Conservation (phyloP, 2,329 filamentous ascomycete genomes). For the Hyphodiscus sp. region DNA sequence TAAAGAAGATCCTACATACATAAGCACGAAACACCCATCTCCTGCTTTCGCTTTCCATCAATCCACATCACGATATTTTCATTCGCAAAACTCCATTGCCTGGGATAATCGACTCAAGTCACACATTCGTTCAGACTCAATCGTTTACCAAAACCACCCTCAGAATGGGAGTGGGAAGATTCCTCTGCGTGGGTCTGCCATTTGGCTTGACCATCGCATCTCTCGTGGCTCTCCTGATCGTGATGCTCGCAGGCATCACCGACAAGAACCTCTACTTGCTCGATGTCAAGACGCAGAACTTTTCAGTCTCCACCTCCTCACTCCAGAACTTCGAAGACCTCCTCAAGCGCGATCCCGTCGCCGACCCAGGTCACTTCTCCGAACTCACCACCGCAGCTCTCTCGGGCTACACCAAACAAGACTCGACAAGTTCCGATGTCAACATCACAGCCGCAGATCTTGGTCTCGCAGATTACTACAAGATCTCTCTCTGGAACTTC, state of each 20-base stretch:
- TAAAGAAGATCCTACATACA: not conserved
- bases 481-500: conserved; percentile 81
- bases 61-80: conserved; percentile 1
- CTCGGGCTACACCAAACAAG: conserved; percentile 26
- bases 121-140: not conserved
- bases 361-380: conserved; percentile 4
- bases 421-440: conserved; percentile 5
- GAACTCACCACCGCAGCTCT: conserved; percentile 22
- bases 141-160: not conserved
- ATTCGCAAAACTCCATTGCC: not conserved
- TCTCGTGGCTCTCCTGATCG: conserved; percentile 61
- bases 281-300: conserved; percentile 54
- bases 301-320: conserved; percentile 34
- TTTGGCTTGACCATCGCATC: conserved; percentile 74
- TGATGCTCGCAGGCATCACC: conserved; percentile 47
- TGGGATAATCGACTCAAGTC: conserved; percentile 9
- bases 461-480: conserved; percentile 64
- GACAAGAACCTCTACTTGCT: conserved; percentile 53
- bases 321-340: conserved; percentile 15
- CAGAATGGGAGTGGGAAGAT: conserved; percentile 66
- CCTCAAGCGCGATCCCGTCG: not conserved
- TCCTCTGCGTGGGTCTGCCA: conserved; percentile 81
- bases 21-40: conserved; percentile 1
- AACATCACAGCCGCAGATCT: conserved; percentile 54
- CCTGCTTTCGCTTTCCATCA: conserved; percentile 1